phyloP scores from a whole-genome alignment of 106 monocot species.

The Dendrobium chrysotoxum region DNA sequence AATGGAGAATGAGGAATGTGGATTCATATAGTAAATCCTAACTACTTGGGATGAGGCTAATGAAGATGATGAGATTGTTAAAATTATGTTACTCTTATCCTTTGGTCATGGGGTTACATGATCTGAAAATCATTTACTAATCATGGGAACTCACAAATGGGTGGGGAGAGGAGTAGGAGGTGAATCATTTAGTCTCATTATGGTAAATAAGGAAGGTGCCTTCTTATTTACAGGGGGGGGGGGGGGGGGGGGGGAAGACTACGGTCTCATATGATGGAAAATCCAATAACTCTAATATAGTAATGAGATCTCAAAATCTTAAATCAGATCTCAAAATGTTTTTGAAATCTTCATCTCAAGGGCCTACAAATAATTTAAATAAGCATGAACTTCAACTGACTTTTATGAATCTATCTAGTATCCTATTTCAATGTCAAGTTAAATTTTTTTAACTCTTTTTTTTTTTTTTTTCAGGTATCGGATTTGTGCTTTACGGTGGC shows the following conservation, averaged over 20 bases:
- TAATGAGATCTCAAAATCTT: background rate
- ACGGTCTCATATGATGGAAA: background rate
- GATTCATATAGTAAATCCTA: background rate
- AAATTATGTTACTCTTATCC: background rate
- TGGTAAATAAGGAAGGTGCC: no score
- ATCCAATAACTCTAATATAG: background rate
- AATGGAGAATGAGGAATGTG: background rate
- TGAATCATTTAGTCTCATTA: no score
- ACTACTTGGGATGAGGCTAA: background rate
- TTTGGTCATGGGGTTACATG: background rate
- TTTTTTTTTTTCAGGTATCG: constrained; percentile 50
- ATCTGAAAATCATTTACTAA: background rate
- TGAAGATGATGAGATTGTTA: background rate
- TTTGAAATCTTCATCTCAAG: background rate
- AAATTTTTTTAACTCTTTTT: background rate
- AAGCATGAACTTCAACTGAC: background rate
- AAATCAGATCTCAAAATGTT: background rate
- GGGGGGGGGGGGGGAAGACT: background rate
- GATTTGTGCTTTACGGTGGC: constrained; percentile 86
- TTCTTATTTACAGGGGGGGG: no score
- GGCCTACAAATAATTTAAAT: background rate
- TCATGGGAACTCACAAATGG: background rate
- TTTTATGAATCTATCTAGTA: background rate
- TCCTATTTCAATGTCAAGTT: background rate
- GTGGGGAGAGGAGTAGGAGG: no score